Evolutionary conservation across 1,284 basidiomycete genomes (phyloP).

Genomic region (Laetiporus sulphureus): DNA sequence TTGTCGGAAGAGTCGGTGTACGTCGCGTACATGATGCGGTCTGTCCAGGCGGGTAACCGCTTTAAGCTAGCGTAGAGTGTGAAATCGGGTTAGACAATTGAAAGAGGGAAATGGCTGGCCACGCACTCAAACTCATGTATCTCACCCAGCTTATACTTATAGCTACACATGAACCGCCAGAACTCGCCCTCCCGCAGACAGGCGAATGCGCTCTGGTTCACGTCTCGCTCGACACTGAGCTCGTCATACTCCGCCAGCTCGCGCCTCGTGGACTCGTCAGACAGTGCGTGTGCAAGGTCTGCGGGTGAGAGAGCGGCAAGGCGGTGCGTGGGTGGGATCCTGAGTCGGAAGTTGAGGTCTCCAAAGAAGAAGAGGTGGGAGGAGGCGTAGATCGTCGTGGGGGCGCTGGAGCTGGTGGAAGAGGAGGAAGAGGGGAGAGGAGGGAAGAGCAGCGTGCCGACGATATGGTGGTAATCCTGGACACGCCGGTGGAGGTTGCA

Average conservation of each 20-base stretch:
- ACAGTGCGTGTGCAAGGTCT: constrained; percentile 35
- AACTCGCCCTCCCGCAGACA: constrained; percentile 80
- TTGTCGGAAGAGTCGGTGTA: constrained; percentile 58
- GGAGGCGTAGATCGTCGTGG: constrained; percentile 68
- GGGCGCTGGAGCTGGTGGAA: constrained; percentile 29
- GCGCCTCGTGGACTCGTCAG: constrained; percentile 50
- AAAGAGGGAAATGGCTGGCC: neutral
- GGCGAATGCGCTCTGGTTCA: constrained; percentile 58
- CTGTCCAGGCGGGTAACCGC: constrained; percentile 90
- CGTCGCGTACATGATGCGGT: constrained; percentile 86
- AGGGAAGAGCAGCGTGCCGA: constrained; percentile 76
- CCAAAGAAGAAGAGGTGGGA: constrained; percentile 85
- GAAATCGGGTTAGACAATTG: neutral
- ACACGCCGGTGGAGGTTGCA: constrained; percentile 68
- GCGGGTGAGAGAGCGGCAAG: constrained; percentile 27
- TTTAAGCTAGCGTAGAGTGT: constrained; percentile 40
- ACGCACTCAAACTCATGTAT: constrained; percentile 75
- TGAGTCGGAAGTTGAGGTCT: constrained; percentile 86
- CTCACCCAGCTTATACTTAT: constrained; percentile 80
- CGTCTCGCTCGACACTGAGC: constrained; percentile 52
- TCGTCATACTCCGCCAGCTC: constrained; percentile 76
- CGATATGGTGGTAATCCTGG: constrained; percentile 78
- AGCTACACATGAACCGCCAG: constrained; percentile 83
- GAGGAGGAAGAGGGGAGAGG: constrained; percentile 41
- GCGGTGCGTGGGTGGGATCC: constrained; percentile 35